Evolutionary conservation across 257 asterid genomes (phyloP).

Genomic region (Solanum chiquidenum): DNA sequence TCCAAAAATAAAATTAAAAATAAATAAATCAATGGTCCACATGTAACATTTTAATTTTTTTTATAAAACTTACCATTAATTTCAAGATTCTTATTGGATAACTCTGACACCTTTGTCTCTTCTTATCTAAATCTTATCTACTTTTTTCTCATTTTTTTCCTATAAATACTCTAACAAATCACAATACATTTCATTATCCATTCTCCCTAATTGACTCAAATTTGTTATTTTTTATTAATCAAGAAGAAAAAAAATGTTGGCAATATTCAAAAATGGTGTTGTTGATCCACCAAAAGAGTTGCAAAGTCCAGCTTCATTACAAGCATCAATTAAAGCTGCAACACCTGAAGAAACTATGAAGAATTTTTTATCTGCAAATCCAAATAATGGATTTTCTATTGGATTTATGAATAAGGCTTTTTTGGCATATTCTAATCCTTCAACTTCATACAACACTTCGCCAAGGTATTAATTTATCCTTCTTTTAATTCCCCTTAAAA

Average conservation of each 20-base stretch:
- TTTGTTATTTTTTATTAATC: neutral
- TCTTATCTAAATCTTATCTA: neutral
- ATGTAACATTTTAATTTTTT: neutral
- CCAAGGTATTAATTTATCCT: neutral
- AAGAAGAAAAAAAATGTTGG: slow-evolving; percentile 39
- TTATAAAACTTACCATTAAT: neutral
- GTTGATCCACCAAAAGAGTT: slow-evolving; percentile 73
- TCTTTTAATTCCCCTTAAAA: slow-evolving; percentile 32
- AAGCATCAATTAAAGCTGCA: slow-evolving; percentile 15
- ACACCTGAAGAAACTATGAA: slow-evolving; percentile 44
- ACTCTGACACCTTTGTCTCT: neutral
- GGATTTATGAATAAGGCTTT: slow-evolving; percentile 48
- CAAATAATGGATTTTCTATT: slow-evolving; percentile 42
- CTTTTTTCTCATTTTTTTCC: neutral
- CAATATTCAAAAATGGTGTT: slow-evolving; percentile 61
- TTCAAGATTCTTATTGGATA: neutral
- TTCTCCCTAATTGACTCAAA: neutral
- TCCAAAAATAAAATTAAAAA: neutral
- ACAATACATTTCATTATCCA: neutral
- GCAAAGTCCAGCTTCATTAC: slow-evolving; percentile 45
- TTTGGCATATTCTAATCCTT: slow-evolving; percentile 29
- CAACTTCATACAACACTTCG: slow-evolving; percentile 4
- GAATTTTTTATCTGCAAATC: slow-evolving; percentile 45
- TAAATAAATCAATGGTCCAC: neutral
- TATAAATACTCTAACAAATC: neutral